Evolutionary conservation across 1,139 yeast genomes (phyloP).

Genomic region (Yamadazyma oceani): DNA sequence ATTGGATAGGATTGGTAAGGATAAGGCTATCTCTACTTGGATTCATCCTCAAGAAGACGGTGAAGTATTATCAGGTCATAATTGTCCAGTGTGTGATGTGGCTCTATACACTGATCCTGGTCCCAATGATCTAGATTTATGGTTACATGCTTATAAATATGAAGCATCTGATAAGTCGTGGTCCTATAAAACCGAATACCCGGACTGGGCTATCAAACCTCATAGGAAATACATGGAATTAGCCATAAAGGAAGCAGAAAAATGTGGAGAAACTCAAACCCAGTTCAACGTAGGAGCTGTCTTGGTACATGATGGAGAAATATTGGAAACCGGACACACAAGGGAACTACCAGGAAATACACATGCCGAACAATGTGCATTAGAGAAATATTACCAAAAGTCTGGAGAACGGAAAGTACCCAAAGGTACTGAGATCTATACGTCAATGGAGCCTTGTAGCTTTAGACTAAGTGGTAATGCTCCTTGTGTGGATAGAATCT

Average conservation of each 20-base stretch:
- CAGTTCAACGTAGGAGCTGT: slow-evolving; percentile 96
- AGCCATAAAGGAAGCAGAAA: slow-evolving; percentile 76
- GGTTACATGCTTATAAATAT: slow-evolving; percentile 88
- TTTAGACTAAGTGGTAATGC: slow-evolving; percentile 83
- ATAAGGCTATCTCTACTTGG: slow-evolving; percentile 69
- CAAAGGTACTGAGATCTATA: slow-evolving; percentile 76
- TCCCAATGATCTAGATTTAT: slow-evolving; percentile 76
- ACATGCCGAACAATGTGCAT: slow-evolving; percentile 96
- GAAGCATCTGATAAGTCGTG: slow-evolving; percentile 59
- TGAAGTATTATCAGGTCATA: slow-evolving; percentile 55
- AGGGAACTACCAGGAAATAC: slow-evolving; percentile 94
- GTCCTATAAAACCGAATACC: slow-evolving; percentile 77
- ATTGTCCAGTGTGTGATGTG: slow-evolving; percentile 68
- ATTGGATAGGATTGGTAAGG: slow-evolving; percentile 68
- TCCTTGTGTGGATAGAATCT: slow-evolving; percentile 83
- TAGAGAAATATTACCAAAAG: slow-evolving; percentile 63
- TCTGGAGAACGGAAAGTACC: slow-evolving; percentile 55
- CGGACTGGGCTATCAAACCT: slow-evolving; percentile 79
- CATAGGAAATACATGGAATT: slow-evolving; percentile 56
- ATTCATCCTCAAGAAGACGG: slow-evolving; percentile 57
- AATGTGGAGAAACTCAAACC: slow-evolving; percentile 79
- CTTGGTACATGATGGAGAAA: slow-evolving; percentile 61
- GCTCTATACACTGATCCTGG: slow-evolving; percentile 87
- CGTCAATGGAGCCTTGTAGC: slow-evolving; percentile 98
- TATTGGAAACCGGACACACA: slow-evolving; percentile 81